phyloP scores from a whole-genome alignment of 1,139 yeast species.

The Hyphopichia burtonii region DNA sequence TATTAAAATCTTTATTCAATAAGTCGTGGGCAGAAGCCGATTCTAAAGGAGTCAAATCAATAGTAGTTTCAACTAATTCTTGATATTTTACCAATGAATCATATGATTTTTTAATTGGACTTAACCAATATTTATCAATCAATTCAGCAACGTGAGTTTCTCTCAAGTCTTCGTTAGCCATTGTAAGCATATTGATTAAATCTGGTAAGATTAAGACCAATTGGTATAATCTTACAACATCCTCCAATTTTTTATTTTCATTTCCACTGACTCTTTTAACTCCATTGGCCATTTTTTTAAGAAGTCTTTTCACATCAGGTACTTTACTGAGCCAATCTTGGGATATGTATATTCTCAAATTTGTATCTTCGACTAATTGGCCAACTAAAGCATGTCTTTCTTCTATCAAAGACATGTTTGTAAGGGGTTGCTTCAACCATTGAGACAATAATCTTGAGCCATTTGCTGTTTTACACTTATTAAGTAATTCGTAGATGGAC shows the following conservation, averaged over 20 bases:
- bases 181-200: constrained; percentile 50
- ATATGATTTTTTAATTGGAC: constrained; percentile 51
- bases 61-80: constrained; percentile 88
- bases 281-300: constrained; percentile 57
- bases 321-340: constrained; percentile 67
- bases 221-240: constrained; percentile 88
- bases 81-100: constrained; percentile 63
- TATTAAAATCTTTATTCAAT: constrained; percentile 63
- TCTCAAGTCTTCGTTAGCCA: constrained; percentile 31
- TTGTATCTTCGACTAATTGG: constrained; percentile 66
- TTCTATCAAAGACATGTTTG: constrained; percentile 56
- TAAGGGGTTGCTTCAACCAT: constrained; percentile 94
- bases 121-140: constrained; percentile 53
- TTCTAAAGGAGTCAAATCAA: constrained; percentile 80
- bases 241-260: constrained; percentile 64
- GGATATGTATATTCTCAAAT: constrained; percentile 62
- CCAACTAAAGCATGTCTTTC: constrained; percentile 74
- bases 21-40: constrained; percentile 40
- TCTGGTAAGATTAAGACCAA: constrained; percentile 71
- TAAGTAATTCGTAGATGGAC: constrained; percentile 78
- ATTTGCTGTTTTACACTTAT: constrained; percentile 82
- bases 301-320: constrained; percentile 78
- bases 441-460: constrained; percentile 85
- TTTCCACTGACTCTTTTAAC: constrained; percentile 33
- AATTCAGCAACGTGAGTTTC: constrained; percentile 25